phyloP scores from a whole-genome alignment of 345 rosid species.

The Salix suchowensis region DNA sequence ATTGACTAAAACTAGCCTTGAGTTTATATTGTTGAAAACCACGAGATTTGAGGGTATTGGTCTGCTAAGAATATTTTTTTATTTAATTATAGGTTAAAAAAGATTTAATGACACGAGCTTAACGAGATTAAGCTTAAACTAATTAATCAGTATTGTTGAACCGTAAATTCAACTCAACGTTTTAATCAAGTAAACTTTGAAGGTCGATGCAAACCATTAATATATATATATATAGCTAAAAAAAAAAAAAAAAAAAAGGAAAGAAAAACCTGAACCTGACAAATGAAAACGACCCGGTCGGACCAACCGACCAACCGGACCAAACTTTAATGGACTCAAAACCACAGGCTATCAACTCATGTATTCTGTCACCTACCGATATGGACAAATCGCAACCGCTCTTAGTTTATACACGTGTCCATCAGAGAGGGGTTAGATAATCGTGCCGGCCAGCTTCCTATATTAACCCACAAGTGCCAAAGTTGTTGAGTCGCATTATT shows the following conservation, averaged over 20 bases:
- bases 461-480: neutral
- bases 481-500: neutral
- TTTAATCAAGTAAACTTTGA: neutral
- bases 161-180: neutral
- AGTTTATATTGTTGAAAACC: too few species aligned
- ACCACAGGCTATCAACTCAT: slow-evolving; percentile 30
- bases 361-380: slow-evolving; percentile 14
- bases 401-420: slow-evolving; percentile 31
- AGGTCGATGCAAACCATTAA: too few species aligned
- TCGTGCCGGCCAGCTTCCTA: neutral
- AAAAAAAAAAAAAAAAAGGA: too few species aligned
- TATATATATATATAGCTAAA: too few species aligned
- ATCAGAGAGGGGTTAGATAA: slow-evolving; percentile 9
- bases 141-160: too few species aligned
- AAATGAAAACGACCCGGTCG: slow-evolving; percentile 11
- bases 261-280: neutral
- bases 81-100: too few species aligned
- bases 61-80: too few species aligned
- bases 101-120: too few species aligned
- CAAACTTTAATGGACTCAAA: slow-evolving; percentile 12
- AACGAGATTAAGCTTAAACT: too few species aligned
- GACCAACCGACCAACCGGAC: slow-evolving; percentile 8
- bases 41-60: too few species aligned
- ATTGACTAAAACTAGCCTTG: too few species aligned
- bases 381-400: slow-evolving; percentile 44